Evolutionary conservation across 1,139 yeast genomes (phyloP), one percentile per base, ranked within the genome.

Genomic region (Geotrichum phurueaensis): DNA sequence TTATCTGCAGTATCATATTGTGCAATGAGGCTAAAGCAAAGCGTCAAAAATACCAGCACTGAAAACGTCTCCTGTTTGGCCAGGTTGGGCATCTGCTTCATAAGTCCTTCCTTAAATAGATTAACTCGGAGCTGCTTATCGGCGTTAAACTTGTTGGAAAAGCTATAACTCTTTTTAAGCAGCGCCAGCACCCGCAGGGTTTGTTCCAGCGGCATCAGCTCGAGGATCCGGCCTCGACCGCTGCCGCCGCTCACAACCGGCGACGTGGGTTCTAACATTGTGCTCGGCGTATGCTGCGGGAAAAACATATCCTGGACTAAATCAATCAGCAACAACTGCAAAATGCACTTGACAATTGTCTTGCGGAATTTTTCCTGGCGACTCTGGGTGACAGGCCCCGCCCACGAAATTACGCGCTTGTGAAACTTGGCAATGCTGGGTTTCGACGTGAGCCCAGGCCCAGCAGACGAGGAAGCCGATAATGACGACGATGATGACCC

Each of bases 1-100:
- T 3, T 18, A 5, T 15, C 47, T 2, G 2, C 47, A 39, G 47
- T 39, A 22, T 39, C 20, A 39, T n/a, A n/a, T 22, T 39, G 47
- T 10, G 47, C 47, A 39, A 39, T 39, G 2, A 39, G 20, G 9
- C 47, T 39, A 6, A 39, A 39, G 18, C 47, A 39, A 5, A 39
- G 18, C 1, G 47, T 39, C 82, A 66, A 87, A 86, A 65, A 94
- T 84, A 72, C 86, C 88, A 1, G 91, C 96, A 1, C 87, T 0
- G 97, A 84, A 25, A 91, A 85, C 0, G 96, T 86, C 73, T 95
- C 99, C 74, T 95, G 99, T 68, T 89, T 89, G 67, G 92, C 78
- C 67, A 95, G 77, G 70, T 94, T 95, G 25, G 99, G 99, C 64
- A 92, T 80, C 70, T 94, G 87, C 69, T 90, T 96, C 76, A 92